Conservation (phyloP, 441 rosid species). For the Jatropha podagrica region DNA sequence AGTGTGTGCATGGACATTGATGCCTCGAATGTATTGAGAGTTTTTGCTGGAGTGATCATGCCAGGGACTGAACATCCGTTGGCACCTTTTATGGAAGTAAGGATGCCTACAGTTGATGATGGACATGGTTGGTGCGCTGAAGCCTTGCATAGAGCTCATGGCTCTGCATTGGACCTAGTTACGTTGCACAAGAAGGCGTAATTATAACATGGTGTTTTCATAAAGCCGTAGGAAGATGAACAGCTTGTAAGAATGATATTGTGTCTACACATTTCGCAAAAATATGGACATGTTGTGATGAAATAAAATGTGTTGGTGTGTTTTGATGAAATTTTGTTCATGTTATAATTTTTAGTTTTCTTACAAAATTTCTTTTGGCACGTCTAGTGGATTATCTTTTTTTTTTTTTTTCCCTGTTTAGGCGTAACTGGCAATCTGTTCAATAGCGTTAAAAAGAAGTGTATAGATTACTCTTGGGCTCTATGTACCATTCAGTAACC, state of each 20-base stretch:
- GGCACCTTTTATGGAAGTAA: conserved; percentile 70
- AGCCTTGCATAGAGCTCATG: conserved; percentile 56
- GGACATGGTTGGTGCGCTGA: conserved; percentile 88
- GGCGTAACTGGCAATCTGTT: too few species aligned
- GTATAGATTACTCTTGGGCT: too few species aligned
- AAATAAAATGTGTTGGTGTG: not conserved
- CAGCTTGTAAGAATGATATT: not conserved
- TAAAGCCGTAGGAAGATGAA: not conserved
- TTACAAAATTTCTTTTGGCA: too few species aligned
- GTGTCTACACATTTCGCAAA: not conserved
- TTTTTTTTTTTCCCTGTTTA: too few species aligned
- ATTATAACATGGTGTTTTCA: not conserved
- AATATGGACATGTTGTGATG: not conserved
- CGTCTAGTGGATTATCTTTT: too few species aligned
- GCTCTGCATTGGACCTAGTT: conserved; percentile 56
- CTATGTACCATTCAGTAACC: too few species aligned
- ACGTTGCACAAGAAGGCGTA: conserved; percentile 51
- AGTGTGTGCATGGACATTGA: conserved; percentile 83
- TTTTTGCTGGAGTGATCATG: conserved; percentile 59
- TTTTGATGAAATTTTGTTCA: not conserved
- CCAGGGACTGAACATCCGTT: conserved; percentile 57
- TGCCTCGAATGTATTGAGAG: conserved; percentile 62
- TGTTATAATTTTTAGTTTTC: too few species aligned
- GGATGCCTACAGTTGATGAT: conserved; percentile 89
- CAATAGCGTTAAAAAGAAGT: too few species aligned